Evolutionary conservation across 768 basidiomycete genomes (phyloP).

Genomic region (Amanita pallidorosea): DNA sequence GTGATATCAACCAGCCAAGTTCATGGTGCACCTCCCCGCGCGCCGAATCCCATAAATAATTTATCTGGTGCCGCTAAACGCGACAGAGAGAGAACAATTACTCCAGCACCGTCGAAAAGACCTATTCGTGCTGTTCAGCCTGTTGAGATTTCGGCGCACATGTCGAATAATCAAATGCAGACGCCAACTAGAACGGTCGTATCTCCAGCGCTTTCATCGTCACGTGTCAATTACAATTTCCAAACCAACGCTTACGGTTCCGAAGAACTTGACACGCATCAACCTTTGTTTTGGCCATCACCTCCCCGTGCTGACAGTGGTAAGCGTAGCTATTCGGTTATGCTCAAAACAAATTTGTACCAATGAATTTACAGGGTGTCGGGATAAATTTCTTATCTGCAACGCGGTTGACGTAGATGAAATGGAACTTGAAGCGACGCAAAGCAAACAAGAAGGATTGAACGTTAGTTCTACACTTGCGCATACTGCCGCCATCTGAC

Average conservation of each 20-base stretch:
- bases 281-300: conserved; percentile 2
- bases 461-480: background rate
- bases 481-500: conserved; percentile 2
- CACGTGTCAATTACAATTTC: background rate
- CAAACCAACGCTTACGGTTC: background rate
- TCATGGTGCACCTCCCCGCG: conserved; percentile 23
- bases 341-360: no score
- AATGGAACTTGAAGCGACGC: conserved; percentile 4
- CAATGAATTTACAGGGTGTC: background rate
- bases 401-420: background rate
- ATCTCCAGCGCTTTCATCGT: conserved; percentile 9
- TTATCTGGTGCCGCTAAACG: conserved; percentile 26
- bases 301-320: background rate
- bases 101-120: conserved; percentile 36
- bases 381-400: background rate
- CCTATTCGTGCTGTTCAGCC: conserved; percentile 41
- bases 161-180: conserved; percentile 11
- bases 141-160: conserved; percentile 10
- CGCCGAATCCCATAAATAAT: conserved; percentile 14
- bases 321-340: background rate
- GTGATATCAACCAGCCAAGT: conserved; percentile 71
- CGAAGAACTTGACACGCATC: background rate
- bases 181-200: conserved; percentile 17
- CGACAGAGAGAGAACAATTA: conserved; percentile 28
- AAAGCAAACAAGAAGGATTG: conserved; percentile 20